Conservation (phyloP, 768 basidiomycete genomes). For the Strobilomyces confusus region DNA sequence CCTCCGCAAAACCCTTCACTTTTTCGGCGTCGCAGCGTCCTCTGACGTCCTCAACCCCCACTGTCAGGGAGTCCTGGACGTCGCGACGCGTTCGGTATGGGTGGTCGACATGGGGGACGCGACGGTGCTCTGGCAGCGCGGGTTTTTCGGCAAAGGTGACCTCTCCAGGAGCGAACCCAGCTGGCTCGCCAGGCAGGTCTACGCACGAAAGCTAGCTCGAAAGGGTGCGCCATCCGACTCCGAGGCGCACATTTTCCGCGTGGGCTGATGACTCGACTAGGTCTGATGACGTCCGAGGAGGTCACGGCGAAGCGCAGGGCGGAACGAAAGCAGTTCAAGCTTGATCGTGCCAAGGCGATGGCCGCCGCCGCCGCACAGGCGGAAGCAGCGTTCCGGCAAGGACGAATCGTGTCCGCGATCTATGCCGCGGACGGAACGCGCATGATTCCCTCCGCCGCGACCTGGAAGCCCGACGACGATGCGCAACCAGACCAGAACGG, state of each 20-base stretch:
- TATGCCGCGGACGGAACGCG: constrained; percentile 46
- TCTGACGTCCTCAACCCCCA: constrained; percentile 63
- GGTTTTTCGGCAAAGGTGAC: constrained; percentile 97
- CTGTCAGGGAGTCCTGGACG: constrained; percentile 75
- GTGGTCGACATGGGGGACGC: constrained; percentile 61
- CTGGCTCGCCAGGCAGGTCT: constrained; percentile 81
- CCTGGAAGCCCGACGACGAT: constrained; percentile 57
- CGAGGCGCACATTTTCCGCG: neutral
- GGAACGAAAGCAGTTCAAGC: constrained; percentile 90
- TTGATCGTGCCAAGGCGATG: constrained; percentile 85
- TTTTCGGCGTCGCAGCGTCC: constrained; percentile 57
- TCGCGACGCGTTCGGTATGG: constrained; percentile 84
- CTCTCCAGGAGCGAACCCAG: constrained; percentile 93
- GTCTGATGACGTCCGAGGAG: constrained; percentile 77
- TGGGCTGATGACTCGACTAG: neutral
- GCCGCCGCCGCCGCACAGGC: constrained; percentile 78
- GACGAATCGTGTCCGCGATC: constrained; percentile 57
- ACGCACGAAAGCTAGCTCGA: constrained; percentile 47
- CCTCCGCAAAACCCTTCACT: constrained; percentile 44
- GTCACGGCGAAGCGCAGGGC: constrained; percentile 82
- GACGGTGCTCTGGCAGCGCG: constrained; percentile 75
- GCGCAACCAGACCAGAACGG: constrained; percentile 20
- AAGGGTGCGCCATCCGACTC: constrained; percentile 42
- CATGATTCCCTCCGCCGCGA: constrained; percentile 72
- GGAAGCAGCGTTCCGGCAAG: constrained; percentile 70